Conservation (phyloP, 2,329 filamentous ascomycete species). For the Trichoderma polysporum region DNA sequence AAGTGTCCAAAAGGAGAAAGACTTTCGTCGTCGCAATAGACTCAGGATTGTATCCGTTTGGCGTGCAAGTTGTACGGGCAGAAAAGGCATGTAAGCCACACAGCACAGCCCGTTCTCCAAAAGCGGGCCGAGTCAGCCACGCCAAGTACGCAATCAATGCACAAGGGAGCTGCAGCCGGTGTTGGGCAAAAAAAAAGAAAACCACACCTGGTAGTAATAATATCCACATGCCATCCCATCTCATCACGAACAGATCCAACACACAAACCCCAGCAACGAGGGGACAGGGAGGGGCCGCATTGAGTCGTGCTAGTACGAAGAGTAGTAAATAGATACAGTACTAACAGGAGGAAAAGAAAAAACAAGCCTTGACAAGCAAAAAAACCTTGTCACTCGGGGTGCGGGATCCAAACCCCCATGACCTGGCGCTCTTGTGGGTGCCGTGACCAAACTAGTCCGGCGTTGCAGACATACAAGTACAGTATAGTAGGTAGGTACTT, state of each 20-base stretch:
- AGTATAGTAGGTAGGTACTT: too few relatives aligned
- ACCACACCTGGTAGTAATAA: background rate
- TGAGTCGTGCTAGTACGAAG: background rate
- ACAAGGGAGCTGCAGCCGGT: background rate
- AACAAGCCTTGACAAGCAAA: too few relatives aligned
- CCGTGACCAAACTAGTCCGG: too few relatives aligned
- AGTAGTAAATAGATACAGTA: too few relatives aligned
- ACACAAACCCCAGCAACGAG: background rate
- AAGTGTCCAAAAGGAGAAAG: too few relatives aligned
- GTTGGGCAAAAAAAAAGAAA: background rate
- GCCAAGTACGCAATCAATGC: background rate
- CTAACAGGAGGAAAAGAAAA: background rate
- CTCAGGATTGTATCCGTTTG: background rate
- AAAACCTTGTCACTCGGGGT: too few relatives aligned
- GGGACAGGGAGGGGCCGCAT: background rate
- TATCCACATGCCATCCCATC: background rate
- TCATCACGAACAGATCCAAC: background rate
- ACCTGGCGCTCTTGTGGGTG: too few relatives aligned
- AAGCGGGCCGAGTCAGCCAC: conserved; percentile 1
- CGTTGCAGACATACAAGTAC: too few relatives aligned
- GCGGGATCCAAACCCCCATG: too few relatives aligned
- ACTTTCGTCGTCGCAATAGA: background rate
- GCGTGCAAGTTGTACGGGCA: background rate
- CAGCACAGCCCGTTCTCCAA: background rate
- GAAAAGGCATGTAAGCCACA: background rate